A percentile compares a stretch with the other conserved stretches of the same genome.
phyloP scores from a whole-genome alignment of 2,329 filamentous ascomycete species.

The Rhexocercosporidium sp. region DNA sequence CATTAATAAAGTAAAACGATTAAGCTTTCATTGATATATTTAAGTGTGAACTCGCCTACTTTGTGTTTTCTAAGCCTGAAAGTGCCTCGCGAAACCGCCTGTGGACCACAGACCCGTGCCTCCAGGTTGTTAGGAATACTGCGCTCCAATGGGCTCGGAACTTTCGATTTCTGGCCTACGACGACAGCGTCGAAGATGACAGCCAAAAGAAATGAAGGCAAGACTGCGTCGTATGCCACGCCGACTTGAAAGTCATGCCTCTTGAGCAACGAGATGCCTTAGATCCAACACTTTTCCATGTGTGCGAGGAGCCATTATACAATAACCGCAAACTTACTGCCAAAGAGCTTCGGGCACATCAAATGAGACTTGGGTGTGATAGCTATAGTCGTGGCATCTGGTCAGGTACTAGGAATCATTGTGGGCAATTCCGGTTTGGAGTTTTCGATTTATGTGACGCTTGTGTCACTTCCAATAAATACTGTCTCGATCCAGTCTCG shows the following conservation, averaged over 20 bases:
- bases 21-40: too few species aligned
- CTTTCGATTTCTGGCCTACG: constrained; percentile 11
- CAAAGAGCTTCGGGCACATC: not conserved
- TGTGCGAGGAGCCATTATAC: constrained; percentile 5
- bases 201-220: not conserved
- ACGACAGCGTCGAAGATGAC: not conserved
- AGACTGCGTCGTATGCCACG: not conserved
- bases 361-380: constrained; percentile 3
- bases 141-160: constrained; percentile 6
- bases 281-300: not conserved
- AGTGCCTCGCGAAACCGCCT: too few species aligned
- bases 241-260: not conserved
- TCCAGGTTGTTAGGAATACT: constrained; percentile 7
- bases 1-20: too few species aligned
- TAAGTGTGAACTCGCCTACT: too few species aligned
- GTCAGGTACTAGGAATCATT: not conserved
- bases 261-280: not conserved
- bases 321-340: not conserved
- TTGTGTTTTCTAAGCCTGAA: too few species aligned
- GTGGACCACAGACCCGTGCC: too few species aligned
- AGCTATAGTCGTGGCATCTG: not conserved
- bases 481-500: constrained; percentile 4
- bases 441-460: constrained; percentile 5
- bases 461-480: not conserved
- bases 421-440: not conserved